Evolutionary conservation across 1,284 basidiomycete genomes (phyloP), one percentile per base, ranked within the genome.

Genomic region (Puccinia triticina): DNA sequence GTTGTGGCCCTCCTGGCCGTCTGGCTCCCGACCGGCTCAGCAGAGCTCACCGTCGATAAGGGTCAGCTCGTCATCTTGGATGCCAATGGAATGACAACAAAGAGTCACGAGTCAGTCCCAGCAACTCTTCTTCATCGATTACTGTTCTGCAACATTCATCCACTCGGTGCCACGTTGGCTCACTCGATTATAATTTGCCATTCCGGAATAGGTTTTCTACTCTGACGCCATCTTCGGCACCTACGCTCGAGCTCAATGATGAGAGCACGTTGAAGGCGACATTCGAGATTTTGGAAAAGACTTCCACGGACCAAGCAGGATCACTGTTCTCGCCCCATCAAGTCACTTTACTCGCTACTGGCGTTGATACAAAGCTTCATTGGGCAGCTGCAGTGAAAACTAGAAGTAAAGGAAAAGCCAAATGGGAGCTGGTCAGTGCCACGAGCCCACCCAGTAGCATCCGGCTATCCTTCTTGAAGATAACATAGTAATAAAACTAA

Each of bases 351-450:
- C 59, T 82, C 57, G 80, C 80, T 50, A 75, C 80, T 40, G 80
- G 80, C 14, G 46, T 82, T 29, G 73, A 82, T 46, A 82, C 72
- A 43, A 67, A 76, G 23, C 48, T 75, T 26, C 72, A 82, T 64
- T 82, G 80, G 80, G 72, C 55, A 26, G 18, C 72, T 18, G 48
- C 73, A 16, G 32, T 82, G 21, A 82, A 82, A 76, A 61, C 71
- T 3, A 76, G 80, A 75, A 67, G 73, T 40, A 61, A 61, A n/a
- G 73, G 73, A 26, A 82, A 82, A 76, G 80, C 80, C 23, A 75
- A 76, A 57, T 82, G 80, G 80, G 80, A 82, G 66, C 71, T 82
- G 43, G 80, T 82, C 48, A 76, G 80, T 82, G 7, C n/a, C 37
- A 46, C 37, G 1, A 40, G 12, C 34, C 34, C 34, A 34, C 34